These are phyloP conservation scores for Lactarius pseudohatsudake DNA, from an alignment of 768 basidiomycete species.

Conservation along the genomic window DNA sequence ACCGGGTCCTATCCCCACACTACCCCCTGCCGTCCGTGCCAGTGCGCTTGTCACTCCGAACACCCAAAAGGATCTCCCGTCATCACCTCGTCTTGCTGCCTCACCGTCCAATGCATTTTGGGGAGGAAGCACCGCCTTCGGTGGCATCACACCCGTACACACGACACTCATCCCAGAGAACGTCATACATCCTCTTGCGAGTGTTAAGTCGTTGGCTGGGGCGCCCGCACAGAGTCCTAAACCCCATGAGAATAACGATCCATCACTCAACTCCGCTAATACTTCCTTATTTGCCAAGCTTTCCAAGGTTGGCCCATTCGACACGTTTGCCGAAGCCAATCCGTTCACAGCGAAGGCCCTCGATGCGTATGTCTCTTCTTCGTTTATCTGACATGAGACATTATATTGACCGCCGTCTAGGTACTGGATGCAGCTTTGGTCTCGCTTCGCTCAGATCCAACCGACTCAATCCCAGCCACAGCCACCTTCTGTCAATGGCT, in stretches of 20 bases:
- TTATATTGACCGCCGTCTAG: conserved; percentile 34
- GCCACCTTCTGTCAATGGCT: conserved; percentile 29
- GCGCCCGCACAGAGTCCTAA: conserved; percentile 30
- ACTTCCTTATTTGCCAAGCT: conserved; percentile 35
- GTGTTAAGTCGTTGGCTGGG: conserved; percentile 26
- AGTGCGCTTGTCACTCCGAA: conserved; percentile 58
- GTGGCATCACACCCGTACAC: conserved; percentile 82
- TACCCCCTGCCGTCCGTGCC: conserved; percentile 26
- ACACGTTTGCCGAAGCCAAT: conserved; percentile 74
- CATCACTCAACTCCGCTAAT: conserved; percentile 52
- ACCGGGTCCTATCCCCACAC: conserved; percentile 40
- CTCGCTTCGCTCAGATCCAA: conserved; percentile 74
- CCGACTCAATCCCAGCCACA: conserved; percentile 43
- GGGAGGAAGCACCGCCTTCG: conserved; percentile 65
- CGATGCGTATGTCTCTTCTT: conserved; percentile 61
- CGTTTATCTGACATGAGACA: conserved; percentile 5
- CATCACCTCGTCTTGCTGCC: conserved; percentile 51
- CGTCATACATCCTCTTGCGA: conserved; percentile 20
- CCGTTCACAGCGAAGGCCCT: conserved; percentile 85
- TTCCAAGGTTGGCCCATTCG: conserved; percentile 52
- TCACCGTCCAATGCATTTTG: conserved; percentile 58
- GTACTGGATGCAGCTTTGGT: conserved; percentile 90
- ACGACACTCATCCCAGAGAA: conserved; percentile 75
- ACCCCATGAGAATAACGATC: conserved; percentile 79
- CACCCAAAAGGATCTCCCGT: conserved; percentile 74